A percentile compares a stretch with the other conserved stretches of the same genome.
Evolutionary conservation across 345 rosid genomes (phyloP).

Genomic region (Mangifera indica): DNA sequence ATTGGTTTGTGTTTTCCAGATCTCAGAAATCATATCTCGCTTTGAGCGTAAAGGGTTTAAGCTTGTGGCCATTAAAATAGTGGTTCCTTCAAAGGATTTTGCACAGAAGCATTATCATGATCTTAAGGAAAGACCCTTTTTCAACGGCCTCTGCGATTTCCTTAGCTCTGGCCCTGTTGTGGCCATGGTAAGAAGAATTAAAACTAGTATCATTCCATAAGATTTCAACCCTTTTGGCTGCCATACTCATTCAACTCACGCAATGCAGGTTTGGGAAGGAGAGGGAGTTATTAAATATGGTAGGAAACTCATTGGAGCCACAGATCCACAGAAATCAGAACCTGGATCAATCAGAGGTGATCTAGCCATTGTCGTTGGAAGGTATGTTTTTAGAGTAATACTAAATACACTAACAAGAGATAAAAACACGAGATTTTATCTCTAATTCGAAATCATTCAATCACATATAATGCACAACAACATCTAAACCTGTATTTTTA

Average conservation of each 20-base stretch:
- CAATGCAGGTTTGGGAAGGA: conserved; percentile 93
- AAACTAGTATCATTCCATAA: neutral
- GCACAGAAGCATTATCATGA: conserved; percentile 94
- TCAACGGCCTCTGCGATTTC: conserved; percentile 85
- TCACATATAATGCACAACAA: too few species aligned
- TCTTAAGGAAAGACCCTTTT: conserved; percentile 91
- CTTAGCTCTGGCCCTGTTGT: conserved; percentile 99
- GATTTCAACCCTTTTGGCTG: neutral
- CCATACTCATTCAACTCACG: neutral
- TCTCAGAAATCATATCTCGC: conserved; percentile 83
- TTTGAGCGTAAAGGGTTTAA: conserved; percentile 98
- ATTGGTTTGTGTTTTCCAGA: conserved; percentile 32
- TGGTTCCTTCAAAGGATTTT: conserved; percentile 78
- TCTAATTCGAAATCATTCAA: too few species aligned
- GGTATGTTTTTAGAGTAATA: conserved; percentile 38
- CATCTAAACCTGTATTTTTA: too few species aligned
- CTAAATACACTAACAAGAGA: too few species aligned
- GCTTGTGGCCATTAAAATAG: conserved; percentile 83
- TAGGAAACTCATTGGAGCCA: conserved; percentile 93
- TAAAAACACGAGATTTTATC: too few species aligned
- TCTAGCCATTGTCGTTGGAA: conserved; percentile 88
- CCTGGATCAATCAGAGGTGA: conserved; percentile 98
- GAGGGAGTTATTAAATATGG: conserved; percentile 93
- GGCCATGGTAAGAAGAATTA: conserved; percentile 67
- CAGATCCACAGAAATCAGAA: conserved; percentile 98